A percentile compares a stretch with the other conserved stretches of the same genome.
These are phyloP conservation scores for Leccinum subrobustum DNA, from an alignment of 1,284 basidiomycete species.

Conservation along the genomic window DNA sequence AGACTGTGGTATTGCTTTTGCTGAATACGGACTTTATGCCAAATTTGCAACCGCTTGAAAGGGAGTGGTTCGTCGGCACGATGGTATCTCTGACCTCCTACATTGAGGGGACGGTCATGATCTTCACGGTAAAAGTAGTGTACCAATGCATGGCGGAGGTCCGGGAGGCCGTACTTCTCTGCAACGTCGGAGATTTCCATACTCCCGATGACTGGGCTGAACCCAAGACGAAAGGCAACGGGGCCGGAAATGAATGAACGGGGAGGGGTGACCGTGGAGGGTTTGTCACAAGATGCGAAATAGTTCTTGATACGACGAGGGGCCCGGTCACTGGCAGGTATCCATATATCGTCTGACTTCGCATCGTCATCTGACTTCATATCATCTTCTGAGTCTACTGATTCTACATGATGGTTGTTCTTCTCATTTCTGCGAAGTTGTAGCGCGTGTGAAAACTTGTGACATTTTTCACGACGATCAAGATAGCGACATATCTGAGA, in stretches of 20 bases:
- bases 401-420: neutral
- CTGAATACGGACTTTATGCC: neutral
- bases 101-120: neutral
- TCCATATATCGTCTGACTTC: neutral
- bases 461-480: neutral
- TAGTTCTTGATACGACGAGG: neutral
- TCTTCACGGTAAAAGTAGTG: neutral
- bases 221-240: neutral
- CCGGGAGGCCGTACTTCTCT: neutral
- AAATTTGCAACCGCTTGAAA: neutral
- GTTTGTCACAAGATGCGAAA: neutral
- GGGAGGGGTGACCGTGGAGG: neutral
- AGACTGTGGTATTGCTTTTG: neutral
- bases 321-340: neutral
- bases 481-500: neutral
- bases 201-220: neutral
- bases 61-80: neutral
- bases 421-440: neutral
- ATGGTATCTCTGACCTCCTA: neutral
- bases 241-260: neutral
- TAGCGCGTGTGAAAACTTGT: neutral
- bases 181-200: neutral
- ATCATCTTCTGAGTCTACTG: neutral
- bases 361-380: neutral
- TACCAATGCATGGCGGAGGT: neutral